Evolutionary conservation across 2,329 filamentous ascomycete species (phyloP).

Genomic region (Rhinocladiella similis): DNA sequence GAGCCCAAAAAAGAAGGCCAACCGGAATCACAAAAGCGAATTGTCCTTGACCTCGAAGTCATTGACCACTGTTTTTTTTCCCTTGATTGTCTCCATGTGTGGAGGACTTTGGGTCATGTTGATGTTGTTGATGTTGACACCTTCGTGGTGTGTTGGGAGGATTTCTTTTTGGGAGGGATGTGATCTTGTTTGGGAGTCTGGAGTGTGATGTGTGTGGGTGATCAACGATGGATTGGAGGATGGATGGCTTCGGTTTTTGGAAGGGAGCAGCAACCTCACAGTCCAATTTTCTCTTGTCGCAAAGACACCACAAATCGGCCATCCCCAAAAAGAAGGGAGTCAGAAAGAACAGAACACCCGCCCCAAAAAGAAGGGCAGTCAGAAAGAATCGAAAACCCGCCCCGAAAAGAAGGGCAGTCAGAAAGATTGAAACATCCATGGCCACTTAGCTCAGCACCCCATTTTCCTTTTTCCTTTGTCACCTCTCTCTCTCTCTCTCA

Average conservation of each 20-base stretch:
- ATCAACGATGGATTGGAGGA: not conserved
- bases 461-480: too few relatives aligned
- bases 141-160: too few relatives aligned
- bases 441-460: not conserved
- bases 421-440: not conserved
- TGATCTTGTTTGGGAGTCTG: too few relatives aligned
- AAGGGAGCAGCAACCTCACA: too few relatives aligned
- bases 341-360: not conserved
- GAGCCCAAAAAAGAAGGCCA: conserved; percentile 12
- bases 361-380: conserved; percentile 3
- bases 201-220: not conserved
- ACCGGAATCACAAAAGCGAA: conserved; percentile 1
- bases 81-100: too few relatives aligned
- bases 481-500: not conserved
- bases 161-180: too few relatives aligned
- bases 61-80: not conserved
- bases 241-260: not conserved
- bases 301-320: not conserved
- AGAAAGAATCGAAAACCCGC: not conserved
- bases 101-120: not conserved
- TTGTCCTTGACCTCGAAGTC: not conserved
- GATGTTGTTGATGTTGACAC: not conserved
- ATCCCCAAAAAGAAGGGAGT: conserved; percentile 6
- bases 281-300: not conserved
- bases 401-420: conserved; percentile 4